phyloP scores from a whole-genome alignment of 371 early-diverging fungal genomes.

The Neoconidiobolus thromboides region DNA sequence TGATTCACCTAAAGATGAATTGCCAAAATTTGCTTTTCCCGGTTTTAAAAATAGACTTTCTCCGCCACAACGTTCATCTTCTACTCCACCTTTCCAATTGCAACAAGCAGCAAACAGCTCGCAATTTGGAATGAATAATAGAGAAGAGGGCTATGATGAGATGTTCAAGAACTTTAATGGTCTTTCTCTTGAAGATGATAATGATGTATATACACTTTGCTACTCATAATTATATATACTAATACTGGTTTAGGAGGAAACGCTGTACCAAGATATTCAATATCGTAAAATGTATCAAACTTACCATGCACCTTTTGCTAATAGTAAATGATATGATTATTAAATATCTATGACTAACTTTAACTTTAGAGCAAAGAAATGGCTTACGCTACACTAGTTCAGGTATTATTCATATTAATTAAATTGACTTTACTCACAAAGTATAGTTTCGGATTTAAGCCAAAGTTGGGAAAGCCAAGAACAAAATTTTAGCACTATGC shows the following conservation, averaged over 20 bases:
- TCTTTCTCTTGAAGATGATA: constrained; percentile 14
- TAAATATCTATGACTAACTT: background rate
- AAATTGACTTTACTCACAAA: background rate
- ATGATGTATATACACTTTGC: constrained; percentile 3
- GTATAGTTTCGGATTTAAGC: background rate
- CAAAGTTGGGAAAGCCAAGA: background rate
- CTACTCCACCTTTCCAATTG: constrained; percentile 32
- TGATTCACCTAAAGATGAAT: background rate
- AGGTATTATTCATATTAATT: background rate
- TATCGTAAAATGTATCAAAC: background rate
- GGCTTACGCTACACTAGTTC: background rate
- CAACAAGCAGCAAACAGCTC: constrained; percentile 16
- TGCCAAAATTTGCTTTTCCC: constrained; percentile 9
- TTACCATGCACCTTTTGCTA: background rate
- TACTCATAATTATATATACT: background rate
- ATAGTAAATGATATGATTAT: background rate
- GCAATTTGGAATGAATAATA: constrained; percentile 13
- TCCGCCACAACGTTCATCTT: constrained; percentile 30
- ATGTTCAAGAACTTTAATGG: constrained; percentile 15
- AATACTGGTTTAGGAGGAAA: background rate
- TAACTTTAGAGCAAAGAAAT: background rate
- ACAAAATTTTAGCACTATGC: constrained; percentile 6
- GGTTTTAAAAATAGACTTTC: constrained; percentile 18
- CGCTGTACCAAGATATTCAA: background rate
- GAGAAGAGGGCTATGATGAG: constrained; percentile 10